A percentile compares a stretch with the other conserved stretches of the same genome.
phyloP scores from a whole-genome alignment of 345 rosid genomes.

The Hibiscus syriacus region DNA sequence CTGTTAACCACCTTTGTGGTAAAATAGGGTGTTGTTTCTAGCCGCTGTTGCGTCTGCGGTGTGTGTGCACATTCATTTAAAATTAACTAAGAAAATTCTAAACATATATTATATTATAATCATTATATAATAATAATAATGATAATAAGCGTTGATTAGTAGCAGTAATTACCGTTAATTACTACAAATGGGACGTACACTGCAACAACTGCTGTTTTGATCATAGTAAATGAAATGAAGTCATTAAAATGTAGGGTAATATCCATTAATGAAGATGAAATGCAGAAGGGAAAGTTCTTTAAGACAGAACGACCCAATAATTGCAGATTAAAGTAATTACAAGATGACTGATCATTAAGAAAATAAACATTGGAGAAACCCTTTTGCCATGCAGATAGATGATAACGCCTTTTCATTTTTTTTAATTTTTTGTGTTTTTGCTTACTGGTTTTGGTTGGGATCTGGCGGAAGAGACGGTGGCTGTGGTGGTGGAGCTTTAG shows the following conservation, averaged over 20 bases:
- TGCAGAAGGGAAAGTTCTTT: not conserved
- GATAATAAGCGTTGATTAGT: too few relatives aligned
- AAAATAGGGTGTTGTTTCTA: too few relatives aligned
- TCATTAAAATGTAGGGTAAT: not conserved
- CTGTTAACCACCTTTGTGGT: too few relatives aligned
- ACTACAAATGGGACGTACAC: not conserved
- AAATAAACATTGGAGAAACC: not conserved
- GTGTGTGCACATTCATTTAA: too few relatives aligned
- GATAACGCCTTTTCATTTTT: not conserved
- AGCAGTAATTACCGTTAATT: not conserved
- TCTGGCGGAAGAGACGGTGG: constrained; percentile 28
- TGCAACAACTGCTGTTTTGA: constrained; percentile 12
- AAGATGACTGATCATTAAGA: not conserved
- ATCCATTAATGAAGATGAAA: not conserved
- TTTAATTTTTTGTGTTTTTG: not conserved
- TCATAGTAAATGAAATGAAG: not conserved
- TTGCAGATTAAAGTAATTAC: constrained; percentile 8
- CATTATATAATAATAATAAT: too few relatives aligned
- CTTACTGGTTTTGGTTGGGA: constrained; percentile 9
- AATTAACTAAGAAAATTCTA: too few relatives aligned
- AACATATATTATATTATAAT: too few relatives aligned
- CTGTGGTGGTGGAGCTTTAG: not conserved
- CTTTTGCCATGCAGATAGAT: constrained; percentile 15
- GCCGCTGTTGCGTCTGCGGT: too few relatives aligned
- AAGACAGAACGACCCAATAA: not conserved